Base-by-base conservation (phyloP, 2,329 filamentous ascomycete species). In the Orbilia quercus region DNA sequence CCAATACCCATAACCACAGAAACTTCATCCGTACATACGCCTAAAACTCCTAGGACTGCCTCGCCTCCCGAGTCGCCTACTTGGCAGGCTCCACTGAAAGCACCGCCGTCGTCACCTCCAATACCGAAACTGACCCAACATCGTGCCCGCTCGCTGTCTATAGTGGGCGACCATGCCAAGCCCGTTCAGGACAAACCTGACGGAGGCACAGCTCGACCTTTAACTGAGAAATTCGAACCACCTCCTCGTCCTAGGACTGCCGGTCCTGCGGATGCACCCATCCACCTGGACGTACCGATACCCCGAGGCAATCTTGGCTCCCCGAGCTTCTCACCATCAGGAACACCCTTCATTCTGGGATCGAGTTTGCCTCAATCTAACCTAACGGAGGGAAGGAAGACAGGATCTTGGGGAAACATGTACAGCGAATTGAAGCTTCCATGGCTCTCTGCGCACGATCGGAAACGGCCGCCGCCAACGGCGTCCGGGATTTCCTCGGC, bases 231-330 rank as follows among this genome's bases (percentile, higher is more conserved):
- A 59, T 69, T 69, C 23, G 70, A 69, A 47, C 70, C 62, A 34
- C 70, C 71, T 25, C 70, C 65, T 31, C 72, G 77, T 7, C 77
- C 77, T 45, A 71, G 75, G 50, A 78, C 77, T 34, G 76, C 77
- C 6, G 77, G 77, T 11, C 77, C 77, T 22, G 67, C 73, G 16
- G 65, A 77, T 51, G 64, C 74, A 11, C 75, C 75, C 31, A 63
- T 77, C n/a, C 65, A 75, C 53, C 74, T 79, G 31, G 76, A 79
- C 63, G 76, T 79, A 44, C 76, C 76, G 18, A 79, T 79, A 63
- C 78, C 78, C 7, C 75, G 77, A 44, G 78, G 78, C 40, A 76
- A 73, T 45, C 66, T 79, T 44, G 78, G 78, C 7, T 78, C 77
- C 45, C 78, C 78, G 23, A 70, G 75, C 20, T 79, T 79, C 54